phyloP scores from a whole-genome alignment of 2,329 filamentous ascomycete species.

The Pestalotiopsis sp. region DNA sequence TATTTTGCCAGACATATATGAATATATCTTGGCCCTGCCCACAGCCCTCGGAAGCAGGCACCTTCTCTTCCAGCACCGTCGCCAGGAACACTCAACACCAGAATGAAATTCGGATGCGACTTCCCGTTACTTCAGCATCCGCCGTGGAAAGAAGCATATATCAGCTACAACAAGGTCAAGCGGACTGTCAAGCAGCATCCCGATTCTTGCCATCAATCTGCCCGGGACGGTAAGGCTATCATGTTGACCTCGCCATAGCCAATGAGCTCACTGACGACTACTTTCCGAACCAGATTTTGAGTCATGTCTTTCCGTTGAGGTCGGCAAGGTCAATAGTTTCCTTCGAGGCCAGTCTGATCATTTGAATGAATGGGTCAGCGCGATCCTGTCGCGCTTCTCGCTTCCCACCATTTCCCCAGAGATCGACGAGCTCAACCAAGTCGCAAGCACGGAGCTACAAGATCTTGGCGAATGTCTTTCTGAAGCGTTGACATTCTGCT shows the following conservation, averaged over 20 bases:
- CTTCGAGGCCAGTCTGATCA: slow-evolving; percentile 4
- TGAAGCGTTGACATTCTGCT: slow-evolving; percentile 5
- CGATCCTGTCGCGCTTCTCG: slow-evolving; percentile 6
- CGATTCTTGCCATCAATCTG: neutral
- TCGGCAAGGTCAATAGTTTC: slow-evolving; percentile 4
- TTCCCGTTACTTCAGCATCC: slow-evolving; percentile 10
- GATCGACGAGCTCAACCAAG: neutral
- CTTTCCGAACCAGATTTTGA: slow-evolving; percentile 8
- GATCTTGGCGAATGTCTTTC: slow-evolving; percentile 9
- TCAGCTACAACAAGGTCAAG: slow-evolving; percentile 14
- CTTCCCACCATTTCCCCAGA: neutral
- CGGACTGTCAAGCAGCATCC: slow-evolving; percentile 9
- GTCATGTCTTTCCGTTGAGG: neutral
- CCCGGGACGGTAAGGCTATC: neutral
- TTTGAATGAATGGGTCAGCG: slow-evolving; percentile 9
- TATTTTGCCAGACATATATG: neutral
- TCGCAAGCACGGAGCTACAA: slow-evolving; percentile 7
- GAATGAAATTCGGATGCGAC: slow-evolving; percentile 15
- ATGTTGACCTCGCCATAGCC: neutral
- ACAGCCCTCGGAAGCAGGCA: neutral
- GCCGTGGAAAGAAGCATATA: slow-evolving; percentile 14
- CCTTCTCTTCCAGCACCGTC: neutral
- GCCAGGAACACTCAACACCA: neutral
- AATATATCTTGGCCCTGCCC: neutral
- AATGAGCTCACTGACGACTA: slow-evolving; percentile 6